Evolutionary conservation across 345 rosid genomes (phyloP).

Genomic region (Camelina hispida): DNA sequence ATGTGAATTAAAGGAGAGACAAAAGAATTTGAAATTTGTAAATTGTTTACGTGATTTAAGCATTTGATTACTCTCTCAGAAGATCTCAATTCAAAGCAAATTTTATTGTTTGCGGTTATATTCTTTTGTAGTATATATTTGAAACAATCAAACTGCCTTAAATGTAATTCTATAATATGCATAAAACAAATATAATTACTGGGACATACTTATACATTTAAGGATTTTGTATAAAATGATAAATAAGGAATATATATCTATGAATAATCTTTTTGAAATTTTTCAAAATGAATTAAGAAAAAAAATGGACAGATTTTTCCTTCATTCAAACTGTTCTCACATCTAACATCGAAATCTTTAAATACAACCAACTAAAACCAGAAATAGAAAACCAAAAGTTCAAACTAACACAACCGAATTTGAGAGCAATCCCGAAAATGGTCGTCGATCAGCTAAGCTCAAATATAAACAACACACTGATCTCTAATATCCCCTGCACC

Average conservation of each 20-base stretch:
- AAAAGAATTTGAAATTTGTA: neutral
- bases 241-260: neutral
- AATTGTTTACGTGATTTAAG: slow-evolving; percentile 23
- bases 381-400: slow-evolving; percentile 18
- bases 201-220: neutral
- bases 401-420: slow-evolving; percentile 24
- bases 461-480: slow-evolving; percentile 32
- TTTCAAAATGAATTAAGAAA: neutral
- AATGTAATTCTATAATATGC: neutral
- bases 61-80: slow-evolving; percentile 23
- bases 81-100: neutral
- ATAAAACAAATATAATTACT: neutral
- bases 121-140: neutral
- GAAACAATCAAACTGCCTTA: slow-evolving; percentile 1
- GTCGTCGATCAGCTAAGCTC: slow-evolving; percentile 31
- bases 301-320: neutral
- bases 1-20: neutral
- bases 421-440: slow-evolving; percentile 22
- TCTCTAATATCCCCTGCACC: slow-evolving; percentile 39
- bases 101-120: neutral
- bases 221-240: neutral
- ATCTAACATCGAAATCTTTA: slow-evolving; percentile 25
- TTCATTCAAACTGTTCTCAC: slow-evolving; percentile 12
- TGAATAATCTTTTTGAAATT: neutral
- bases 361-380: slow-evolving; percentile 33